These are phyloP conservation scores for Gaertneriomyces sp. DNA, from an alignment of 192 early-diverging fungal species.

Conservation along the genomic window DNA sequence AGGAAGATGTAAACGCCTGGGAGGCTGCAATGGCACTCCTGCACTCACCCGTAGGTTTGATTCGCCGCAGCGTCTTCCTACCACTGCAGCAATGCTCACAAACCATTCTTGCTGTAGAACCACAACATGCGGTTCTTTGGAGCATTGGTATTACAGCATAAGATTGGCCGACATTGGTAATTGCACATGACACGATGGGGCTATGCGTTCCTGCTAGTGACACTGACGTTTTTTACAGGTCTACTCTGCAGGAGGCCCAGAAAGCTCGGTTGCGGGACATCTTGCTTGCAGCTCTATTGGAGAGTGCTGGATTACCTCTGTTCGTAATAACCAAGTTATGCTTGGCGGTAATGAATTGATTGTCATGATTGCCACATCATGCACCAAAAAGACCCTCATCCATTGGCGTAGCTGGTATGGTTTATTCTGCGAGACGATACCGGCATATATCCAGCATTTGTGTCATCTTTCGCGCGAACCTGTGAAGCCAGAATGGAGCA, in stretches of 20 bases:
- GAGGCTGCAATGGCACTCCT: slow-evolving; percentile 21
- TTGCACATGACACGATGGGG: not conserved
- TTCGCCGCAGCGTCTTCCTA: not conserved
- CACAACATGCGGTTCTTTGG: slow-evolving; percentile 32
- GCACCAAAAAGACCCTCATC: not conserved
- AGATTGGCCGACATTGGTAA: slow-evolving; percentile 35
- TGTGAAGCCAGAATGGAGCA: slow-evolving; percentile 9
- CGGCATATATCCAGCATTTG: slow-evolving; percentile 26
- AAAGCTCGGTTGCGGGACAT: slow-evolving; percentile 18
- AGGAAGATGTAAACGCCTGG: slow-evolving; percentile 27
- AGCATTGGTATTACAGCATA: slow-evolving; percentile 33
- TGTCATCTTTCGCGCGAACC: slow-evolving; percentile 9
- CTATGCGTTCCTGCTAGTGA: not conserved
- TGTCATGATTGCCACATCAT: not conserved
- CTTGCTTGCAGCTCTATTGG: slow-evolving; percentile 16
- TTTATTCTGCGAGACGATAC: slow-evolving; percentile 25
- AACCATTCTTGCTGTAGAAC: not conserved
- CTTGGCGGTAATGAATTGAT: slow-evolving; percentile 19
- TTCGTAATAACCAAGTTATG: slow-evolving; percentile 38
- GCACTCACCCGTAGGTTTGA: slow-evolving; percentile 12
- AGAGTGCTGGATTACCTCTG: slow-evolving; percentile 9
- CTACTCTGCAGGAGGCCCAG: slow-evolving; percentile 8
- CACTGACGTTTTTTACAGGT: slow-evolving; percentile 7
- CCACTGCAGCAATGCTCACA: not conserved
- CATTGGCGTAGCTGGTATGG: slow-evolving; percentile 19